phyloP scores from a whole-genome alignment of 352 stramenopile genomes.

The Pythium utonaiense region DNA sequence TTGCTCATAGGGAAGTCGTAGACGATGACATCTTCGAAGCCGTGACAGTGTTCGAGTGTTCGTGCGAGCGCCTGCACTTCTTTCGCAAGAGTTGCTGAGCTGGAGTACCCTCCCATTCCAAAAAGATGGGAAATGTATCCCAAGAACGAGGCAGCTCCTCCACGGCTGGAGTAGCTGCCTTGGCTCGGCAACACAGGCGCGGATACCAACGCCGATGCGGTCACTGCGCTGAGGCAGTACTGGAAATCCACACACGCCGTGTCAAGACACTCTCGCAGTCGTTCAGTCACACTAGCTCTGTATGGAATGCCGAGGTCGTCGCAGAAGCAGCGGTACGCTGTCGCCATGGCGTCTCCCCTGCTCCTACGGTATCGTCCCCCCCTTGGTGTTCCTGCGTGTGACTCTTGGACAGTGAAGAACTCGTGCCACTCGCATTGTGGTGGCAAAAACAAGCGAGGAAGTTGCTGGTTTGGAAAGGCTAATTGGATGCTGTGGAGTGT shows the following conservation, averaged over 20 bases:
- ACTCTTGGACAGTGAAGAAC: conserved; percentile 29
- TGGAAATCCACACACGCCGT: conserved; percentile 52
- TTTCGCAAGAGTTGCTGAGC: conserved; percentile 21
- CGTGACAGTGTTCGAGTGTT: conserved; percentile 36
- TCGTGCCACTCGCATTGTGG: conserved; percentile 50
- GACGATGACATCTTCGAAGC: conserved; percentile 47
- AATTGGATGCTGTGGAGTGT: conserved; percentile 43
- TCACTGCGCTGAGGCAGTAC: conserved; percentile 40
- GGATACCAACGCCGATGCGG: conserved; percentile 14
- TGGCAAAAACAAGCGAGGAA: conserved; percentile 33
- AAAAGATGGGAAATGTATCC: neutral
- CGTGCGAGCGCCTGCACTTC: conserved; percentile 47
- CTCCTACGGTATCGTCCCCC: neutral
- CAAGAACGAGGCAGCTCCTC: neutral
- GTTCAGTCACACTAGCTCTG: conserved; percentile 39
- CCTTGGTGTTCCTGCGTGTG: neutral
- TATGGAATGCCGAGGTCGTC: conserved; percentile 49
- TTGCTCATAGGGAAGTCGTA: conserved; percentile 43
- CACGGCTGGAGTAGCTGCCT: neutral
- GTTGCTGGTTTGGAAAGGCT: conserved; percentile 36
- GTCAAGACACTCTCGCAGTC: conserved; percentile 47
- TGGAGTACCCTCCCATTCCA: conserved; percentile 5
- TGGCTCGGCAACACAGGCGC: conserved; percentile 7
- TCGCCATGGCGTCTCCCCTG: conserved; percentile 35
- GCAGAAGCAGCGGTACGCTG: conserved; percentile 58